phyloP scores from a whole-genome alignment of 345 rosid genomes.

The Toxicodendron radicans region DNA sequence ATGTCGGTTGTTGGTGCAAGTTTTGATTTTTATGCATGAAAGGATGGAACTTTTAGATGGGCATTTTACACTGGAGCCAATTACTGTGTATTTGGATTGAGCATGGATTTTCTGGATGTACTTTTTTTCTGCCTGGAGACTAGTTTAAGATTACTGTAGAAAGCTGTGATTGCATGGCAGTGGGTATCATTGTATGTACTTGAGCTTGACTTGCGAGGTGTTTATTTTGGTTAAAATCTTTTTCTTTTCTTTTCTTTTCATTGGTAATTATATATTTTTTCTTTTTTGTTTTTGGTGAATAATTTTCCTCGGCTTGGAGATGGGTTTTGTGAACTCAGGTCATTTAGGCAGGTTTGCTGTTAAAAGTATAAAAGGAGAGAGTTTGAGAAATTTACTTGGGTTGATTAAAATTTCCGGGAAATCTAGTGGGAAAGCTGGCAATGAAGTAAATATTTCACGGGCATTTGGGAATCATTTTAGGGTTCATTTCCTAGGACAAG shows the following conservation, averaged over 20 bases:
- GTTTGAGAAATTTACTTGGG: neutral
- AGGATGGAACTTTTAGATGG: neutral
- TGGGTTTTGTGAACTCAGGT: neutral
- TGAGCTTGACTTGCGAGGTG: neutral
- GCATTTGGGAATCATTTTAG: neutral
- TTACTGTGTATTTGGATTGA: neutral
- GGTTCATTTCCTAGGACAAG: neutral
- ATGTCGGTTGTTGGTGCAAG: neutral
- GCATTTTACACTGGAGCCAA: neutral
- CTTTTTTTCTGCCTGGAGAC: neutral
- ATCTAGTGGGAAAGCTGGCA: neutral
- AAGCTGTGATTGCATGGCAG: neutral
- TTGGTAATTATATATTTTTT: neutral
- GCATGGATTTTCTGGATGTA: neutral
- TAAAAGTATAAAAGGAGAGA: too few relatives aligned
- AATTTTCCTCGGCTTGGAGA: conserved; percentile 2
- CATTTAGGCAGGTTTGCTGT: neutral
- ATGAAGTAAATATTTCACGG: neutral
- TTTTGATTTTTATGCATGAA: neutral
- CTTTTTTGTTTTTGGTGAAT: neutral
- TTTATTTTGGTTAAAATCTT: neutral
- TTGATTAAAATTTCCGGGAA: neutral
- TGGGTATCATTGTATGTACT: neutral
- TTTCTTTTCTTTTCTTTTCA: neutral
- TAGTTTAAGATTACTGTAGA: neutral